These are phyloP conservation scores for Inonotus hispidus DNA, from an alignment of 1,284 basidiomycete species.

Conservation along the genomic window DNA sequence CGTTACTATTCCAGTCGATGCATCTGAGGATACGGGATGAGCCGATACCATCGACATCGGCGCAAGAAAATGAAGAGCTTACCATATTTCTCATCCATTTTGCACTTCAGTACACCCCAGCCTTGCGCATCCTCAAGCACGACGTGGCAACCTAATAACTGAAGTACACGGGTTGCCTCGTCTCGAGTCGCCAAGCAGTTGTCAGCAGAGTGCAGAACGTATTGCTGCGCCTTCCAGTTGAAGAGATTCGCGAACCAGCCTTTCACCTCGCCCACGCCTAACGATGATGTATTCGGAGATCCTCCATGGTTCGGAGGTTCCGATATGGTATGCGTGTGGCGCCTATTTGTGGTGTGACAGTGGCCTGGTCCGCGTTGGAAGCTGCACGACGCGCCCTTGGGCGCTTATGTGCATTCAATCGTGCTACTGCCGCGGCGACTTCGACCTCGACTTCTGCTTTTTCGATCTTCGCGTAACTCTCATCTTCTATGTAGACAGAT, in stretches of 20 bases:
- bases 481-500: slow-evolving; percentile 4
- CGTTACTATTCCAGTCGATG: slow-evolving; percentile 35
- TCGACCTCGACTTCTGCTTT: slow-evolving; percentile 16
- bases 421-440: not conserved
- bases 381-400: not conserved
- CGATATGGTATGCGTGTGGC: slow-evolving; percentile 16
- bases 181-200: slow-evolving; percentile 57
- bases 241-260: slow-evolving; percentile 81
- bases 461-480: slow-evolving; percentile 18
- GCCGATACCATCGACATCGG: slow-evolving; percentile 2
- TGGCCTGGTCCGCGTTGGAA: not conserved
- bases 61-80: slow-evolving; percentile 9
- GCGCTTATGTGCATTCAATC: not conserved
- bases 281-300: slow-evolving; percentile 31
- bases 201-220: slow-evolving; percentile 65
- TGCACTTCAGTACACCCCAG: slow-evolving; percentile 23
- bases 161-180: slow-evolving; percentile 63
- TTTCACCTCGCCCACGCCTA: slow-evolving; percentile 71
- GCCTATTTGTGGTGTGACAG: not conserved
- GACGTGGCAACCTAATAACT: slow-evolving; percentile 58
- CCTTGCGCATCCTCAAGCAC: slow-evolving; percentile 20
- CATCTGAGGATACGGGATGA: slow-evolving; percentile 31
- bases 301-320: slow-evolving; percentile 2
- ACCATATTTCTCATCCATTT: slow-evolving; percentile 50
- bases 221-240: slow-evolving; percentile 63